phyloP scores from a whole-genome alignment of 495 filamentous ascomycete genomes.

The Pyrenula aspistea region DNA sequence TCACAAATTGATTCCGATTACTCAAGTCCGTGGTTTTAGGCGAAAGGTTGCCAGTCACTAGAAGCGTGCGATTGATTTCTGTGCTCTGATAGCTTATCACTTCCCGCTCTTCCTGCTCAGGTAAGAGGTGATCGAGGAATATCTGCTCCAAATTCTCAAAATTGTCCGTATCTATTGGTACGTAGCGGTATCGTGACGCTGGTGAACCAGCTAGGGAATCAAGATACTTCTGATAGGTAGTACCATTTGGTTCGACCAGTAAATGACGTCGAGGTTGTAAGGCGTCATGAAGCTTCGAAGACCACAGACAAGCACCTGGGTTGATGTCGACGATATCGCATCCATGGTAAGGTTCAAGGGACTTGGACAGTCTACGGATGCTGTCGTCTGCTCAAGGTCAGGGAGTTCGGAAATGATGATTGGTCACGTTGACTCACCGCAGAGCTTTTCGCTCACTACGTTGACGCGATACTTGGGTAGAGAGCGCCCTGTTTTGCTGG shows the following conservation, averaged over 20 bases:
- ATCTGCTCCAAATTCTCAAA: constrained; percentile 36
- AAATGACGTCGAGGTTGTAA: constrained; percentile 71
- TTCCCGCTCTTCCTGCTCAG: constrained; percentile 16
- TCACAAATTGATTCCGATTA: constrained; percentile 16
- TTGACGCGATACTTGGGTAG: constrained; percentile 9
- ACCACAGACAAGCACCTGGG: constrained; percentile 66
- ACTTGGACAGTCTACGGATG: constrained; percentile 40
- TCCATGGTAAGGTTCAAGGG: constrained; percentile 47
- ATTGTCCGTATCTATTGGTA: constrained; percentile 31
- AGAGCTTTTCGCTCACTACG: constrained; percentile 46
- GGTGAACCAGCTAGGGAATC: constrained; percentile 44
- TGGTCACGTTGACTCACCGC: constrained; percentile 32
- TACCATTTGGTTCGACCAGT: constrained; percentile 54
- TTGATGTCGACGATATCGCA: constrained; percentile 79
- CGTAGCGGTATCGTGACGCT: constrained; percentile 40
- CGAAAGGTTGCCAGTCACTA: constrained; percentile 50
- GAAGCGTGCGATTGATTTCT: constrained; percentile 49
- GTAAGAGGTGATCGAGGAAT: constrained; percentile 24
- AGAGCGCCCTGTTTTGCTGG: not conserved
- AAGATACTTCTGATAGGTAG: constrained; percentile 44
- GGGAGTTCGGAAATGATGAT: not conserved
- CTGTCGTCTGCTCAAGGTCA: constrained; percentile 28
- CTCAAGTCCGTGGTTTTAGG: constrained; percentile 16
- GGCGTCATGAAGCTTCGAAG: constrained; percentile 57
- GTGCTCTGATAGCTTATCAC: constrained; percentile 14